A percentile compares a stretch with the other conserved stretches of the same genome.
phyloP scores from a whole-genome alignment of 192 early-diverging fungal genomes.

The Umbelopsis isabellina region DNA sequence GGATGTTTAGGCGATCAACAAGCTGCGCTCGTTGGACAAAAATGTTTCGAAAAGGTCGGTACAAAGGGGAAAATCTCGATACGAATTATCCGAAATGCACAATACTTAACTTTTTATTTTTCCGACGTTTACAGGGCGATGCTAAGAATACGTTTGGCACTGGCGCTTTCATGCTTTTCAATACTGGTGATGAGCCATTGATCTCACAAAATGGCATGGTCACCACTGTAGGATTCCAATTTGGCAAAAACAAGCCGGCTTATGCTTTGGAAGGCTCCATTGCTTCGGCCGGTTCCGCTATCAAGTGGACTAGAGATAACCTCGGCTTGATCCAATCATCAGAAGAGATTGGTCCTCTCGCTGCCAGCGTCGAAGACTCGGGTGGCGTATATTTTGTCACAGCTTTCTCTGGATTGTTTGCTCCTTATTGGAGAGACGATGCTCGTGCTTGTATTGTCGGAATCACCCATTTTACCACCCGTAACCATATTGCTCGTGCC shows the following conservation, averaged over 20 bases:
- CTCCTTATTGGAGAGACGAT: slow-evolving; percentile 93
- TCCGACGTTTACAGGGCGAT: slow-evolving; percentile 64
- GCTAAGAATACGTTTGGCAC: slow-evolving; percentile 97
- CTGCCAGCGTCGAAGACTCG: slow-evolving; percentile 70
- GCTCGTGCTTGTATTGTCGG: slow-evolving; percentile 87
- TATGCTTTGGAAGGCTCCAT: slow-evolving; percentile 95
- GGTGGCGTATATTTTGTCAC: slow-evolving; percentile 96
- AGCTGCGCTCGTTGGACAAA: slow-evolving; percentile 90
- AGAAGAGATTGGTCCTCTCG: slow-evolving; percentile 73
- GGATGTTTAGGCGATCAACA: slow-evolving; percentile 95
- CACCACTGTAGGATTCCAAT: slow-evolving; percentile 91
- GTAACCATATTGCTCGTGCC: slow-evolving; percentile 82
- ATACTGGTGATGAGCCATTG: slow-evolving; percentile 83
- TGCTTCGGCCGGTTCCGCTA: slow-evolving; percentile 87
- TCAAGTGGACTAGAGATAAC: slow-evolving; percentile 92
- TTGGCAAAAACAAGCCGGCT: slow-evolving; percentile 63
- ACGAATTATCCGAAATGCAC: background rate
- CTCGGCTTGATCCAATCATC: slow-evolving; percentile 75
- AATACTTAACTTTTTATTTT: background rate
- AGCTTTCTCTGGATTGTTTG: slow-evolving; percentile 91
- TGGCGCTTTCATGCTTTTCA: slow-evolving; percentile 94
- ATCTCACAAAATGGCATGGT: slow-evolving; percentile 82
- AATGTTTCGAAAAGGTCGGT: slow-evolving; percentile 66
- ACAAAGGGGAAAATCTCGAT: background rate
- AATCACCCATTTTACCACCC: slow-evolving; percentile 86